Conservation (phyloP, 345 rosid genomes). For the Eucalyptus tenuipes region DNA sequence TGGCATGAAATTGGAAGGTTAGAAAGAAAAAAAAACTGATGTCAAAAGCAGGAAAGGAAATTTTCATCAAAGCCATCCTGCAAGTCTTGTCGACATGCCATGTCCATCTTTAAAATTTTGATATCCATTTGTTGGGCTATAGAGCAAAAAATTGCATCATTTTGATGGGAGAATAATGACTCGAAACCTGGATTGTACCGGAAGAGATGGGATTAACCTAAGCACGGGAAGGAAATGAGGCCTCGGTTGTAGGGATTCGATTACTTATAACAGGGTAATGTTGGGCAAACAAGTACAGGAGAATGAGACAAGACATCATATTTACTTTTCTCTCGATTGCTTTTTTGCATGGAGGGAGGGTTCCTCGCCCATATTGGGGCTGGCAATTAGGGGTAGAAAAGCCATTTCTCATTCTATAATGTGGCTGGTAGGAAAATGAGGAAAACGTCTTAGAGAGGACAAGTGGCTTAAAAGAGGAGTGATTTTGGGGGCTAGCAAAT, state of each 20-base stretch:
- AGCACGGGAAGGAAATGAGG: neutral
- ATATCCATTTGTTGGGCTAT: neutral
- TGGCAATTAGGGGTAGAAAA: neutral
- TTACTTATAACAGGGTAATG: neutral
- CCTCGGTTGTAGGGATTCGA: neutral
- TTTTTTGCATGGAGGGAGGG: neutral
- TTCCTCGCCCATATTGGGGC: neutral
- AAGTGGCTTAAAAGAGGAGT: neutral
- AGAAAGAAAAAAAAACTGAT: neutral
- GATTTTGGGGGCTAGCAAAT: neutral
- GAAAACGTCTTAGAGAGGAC: neutral
- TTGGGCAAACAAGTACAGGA: neutral
- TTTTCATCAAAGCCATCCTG: neutral
- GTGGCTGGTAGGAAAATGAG: neutral
- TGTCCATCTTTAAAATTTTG: rapidly evolving
- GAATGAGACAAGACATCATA: neutral
- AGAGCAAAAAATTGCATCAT: neutral
- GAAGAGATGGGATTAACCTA: neutral
- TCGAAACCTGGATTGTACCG: neutral
- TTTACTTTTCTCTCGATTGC: neutral
- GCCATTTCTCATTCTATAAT: neutral
- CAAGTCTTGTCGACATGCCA: rapidly evolving
- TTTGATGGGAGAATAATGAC: neutral
- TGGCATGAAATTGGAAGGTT: neutral
- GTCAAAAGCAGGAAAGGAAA: neutral